Evolutionary conservation across 148 eudicot genomes (phyloP), one percentile per base, ranked within the genome.

Genomic region (Diospyros lotus): DNA sequence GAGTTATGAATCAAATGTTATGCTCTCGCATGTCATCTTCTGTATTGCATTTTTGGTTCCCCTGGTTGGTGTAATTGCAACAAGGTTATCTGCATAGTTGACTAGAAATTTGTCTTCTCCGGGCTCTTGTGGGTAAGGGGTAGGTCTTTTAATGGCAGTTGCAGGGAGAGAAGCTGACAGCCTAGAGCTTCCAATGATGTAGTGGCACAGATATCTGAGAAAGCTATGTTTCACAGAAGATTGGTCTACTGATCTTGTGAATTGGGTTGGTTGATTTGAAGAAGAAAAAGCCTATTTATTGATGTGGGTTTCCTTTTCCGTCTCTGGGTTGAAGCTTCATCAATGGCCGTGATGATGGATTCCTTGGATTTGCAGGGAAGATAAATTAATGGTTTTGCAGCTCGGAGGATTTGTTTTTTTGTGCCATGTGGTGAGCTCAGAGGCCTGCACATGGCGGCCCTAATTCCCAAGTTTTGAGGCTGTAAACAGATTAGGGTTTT

Each of bases 371-470:
- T 68, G 73, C 73, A 62, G 9, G 64, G 48, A 71, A 63, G 28
- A 38, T 17, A 14, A 11, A 39, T 61, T 12, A 42, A 73, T 15
- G 15, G 59, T 11, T 56, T 10, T 56, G 14, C 8, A 0, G 10
- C 52, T 58, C 54, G 52, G 68, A 15, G 48, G 52, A 48, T 4
- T 48, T 48, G 4, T 48, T 62, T 66, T 55, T 5, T 15, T 46
- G 75, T 78, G 81, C 80, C 97, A 91, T 83, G 94, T 89, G 98
- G 80, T 82, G 82, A 87, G 86, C 87, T 77, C 82, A 88, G 89
- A 86, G 75, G 10, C 79, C 39, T 72, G 87, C 97, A 91, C 98
- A 89, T 91, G 98, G 82, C 85, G 83, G 87, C 91, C 82, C 95
- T 77, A 9, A 79, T 82, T 79, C 80, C 97, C 84, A 94, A 80